Evolutionary conservation across 2,329 filamentous ascomycete species (phyloP), one percentile per base, ranked within the genome.

Genomic region (Xylariaceae sp.): DNA sequence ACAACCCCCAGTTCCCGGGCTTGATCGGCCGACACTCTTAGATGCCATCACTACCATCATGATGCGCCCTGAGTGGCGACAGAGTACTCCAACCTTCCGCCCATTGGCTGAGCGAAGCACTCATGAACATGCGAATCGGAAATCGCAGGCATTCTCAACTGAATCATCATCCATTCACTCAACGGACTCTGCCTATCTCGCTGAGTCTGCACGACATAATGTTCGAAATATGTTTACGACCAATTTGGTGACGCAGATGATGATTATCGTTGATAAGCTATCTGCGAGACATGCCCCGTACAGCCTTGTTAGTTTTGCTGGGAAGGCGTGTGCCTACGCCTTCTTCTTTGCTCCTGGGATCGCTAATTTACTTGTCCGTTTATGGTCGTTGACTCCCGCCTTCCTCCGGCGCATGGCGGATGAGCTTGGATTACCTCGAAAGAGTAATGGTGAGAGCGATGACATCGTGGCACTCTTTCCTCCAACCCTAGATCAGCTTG

Each of bases 331-430:
- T 60, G 90, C 91, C 2, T 95, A 94, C 65, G 90, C 88, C 22
- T 95, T 95, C 66, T 93, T 92, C 68, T 96, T 95, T 59, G 91
- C 88, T 22, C 88, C 89, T 0, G 88, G 88, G 4, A 80, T 95
- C 44, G 86, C 88, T 6, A 89, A 95, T 59, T 80, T 95, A 40
- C 73, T 95, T 39, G 80, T 92, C 21, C 81, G 89, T 14, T 71
- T 95, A 5, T 95, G 91, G 90, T 81, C 80, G 29, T 74, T 88
- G 17, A 80, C 82, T 2, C 71, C 83, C 3, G 82, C 83, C 46
- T 70, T 82, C 34, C 75, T 95, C 59, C 80, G 86, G 52, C 82
- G 88, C 20, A 77, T 88, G 2, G 75, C 88, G 7, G 77, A 83
- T 40, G 84, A 86, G 57, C 81, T 87, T 52, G 79, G 80, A 4